Evolutionary conservation across 805 yeast species (phyloP).

Genomic region (Lipomyces mesembrius): DNA sequence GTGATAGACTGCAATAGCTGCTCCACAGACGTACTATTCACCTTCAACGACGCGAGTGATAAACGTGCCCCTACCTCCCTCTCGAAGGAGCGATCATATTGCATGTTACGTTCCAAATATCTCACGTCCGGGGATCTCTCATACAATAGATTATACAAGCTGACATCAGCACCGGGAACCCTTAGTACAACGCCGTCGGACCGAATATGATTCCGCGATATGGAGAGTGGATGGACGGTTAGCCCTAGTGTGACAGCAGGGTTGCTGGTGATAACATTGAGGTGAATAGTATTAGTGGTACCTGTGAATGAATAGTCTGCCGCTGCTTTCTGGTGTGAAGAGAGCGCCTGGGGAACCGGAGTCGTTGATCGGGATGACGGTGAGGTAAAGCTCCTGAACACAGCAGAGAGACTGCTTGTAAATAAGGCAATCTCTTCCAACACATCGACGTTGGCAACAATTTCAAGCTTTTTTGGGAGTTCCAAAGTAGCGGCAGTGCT

Average conservation of each 20-base stretch:
- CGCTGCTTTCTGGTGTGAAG: not conserved
- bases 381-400: slow-evolving; percentile 2
- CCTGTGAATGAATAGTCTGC: slow-evolving; percentile 7
- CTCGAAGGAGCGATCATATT: not conserved
- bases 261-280: slow-evolving; percentile 8
- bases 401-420: slow-evolving; percentile 6
- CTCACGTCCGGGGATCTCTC: slow-evolving; percentile 5
- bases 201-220: not conserved
- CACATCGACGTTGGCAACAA: slow-evolving; percentile 12
- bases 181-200: slow-evolving; percentile 12
- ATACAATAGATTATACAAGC: slow-evolving; percentile 2
- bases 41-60: slow-evolving; percentile 11
- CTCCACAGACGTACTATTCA: slow-evolving; percentile 13
- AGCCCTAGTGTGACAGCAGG: slow-evolving; percentile 4
- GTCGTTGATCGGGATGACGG: not conserved
- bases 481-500: slow-evolving; percentile 3
- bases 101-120: slow-evolving; percentile 10
- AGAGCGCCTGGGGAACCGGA: not conserved
- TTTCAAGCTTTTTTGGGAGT: slow-evolving; percentile 18
- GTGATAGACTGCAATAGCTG: slow-evolving; percentile 3
- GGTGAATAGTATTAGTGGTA: slow-evolving; percentile 3
- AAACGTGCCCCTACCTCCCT: slow-evolving; percentile 8
- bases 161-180: slow-evolving; percentile 19
- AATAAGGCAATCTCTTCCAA: slow-evolving; percentile 17
- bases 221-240: slow-evolving; percentile 11